Percentiles rank a stretch among this genome's conserved stretches.
Evolutionary conservation across 2,329 filamentous ascomycete genomes (phyloP).

Genomic region (Raffaelea ambrosiae): DNA sequence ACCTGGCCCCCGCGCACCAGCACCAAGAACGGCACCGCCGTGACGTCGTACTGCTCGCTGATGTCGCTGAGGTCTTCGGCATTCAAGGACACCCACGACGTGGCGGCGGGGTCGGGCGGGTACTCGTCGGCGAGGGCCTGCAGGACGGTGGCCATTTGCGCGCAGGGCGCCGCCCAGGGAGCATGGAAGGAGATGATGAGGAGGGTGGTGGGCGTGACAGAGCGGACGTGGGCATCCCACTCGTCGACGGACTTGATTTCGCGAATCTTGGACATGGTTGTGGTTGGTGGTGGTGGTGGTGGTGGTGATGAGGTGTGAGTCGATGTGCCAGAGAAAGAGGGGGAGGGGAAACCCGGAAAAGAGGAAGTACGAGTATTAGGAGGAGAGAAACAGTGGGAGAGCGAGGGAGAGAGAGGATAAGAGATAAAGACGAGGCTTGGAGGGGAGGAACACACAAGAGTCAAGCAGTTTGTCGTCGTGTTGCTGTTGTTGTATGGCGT

Average conservation of each 20-base stretch:
- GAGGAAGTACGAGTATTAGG: no score
- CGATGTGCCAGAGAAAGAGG: no score
- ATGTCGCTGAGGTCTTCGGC: slow-evolving; percentile 91
- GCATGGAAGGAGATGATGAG: slow-evolving; percentile 91
- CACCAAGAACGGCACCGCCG: slow-evolving; percentile 86
- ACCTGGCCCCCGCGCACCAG: slow-evolving; percentile 67
- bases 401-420: no score
- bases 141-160: slow-evolving; percentile 85
- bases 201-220: slow-evolving; percentile 61
- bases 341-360: no score
- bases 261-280: slow-evolving; percentile 63
- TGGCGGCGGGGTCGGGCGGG: slow-evolving; percentile 55
- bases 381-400: no score
- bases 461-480: no score
- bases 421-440: no score
- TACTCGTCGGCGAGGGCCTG: slow-evolving; percentile 81
- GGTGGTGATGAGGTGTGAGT: no score
- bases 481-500: no score
- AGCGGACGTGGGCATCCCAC: slow-evolving; percentile 61
- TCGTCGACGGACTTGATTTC: slow-evolving; percentile 67
- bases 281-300: background rate
- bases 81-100: slow-evolving; percentile 84
- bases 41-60: slow-evolving; percentile 87
- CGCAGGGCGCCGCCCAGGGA: slow-evolving; percentile 92
- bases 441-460: no score